Evolutionary conservation across 306 rosid species (phyloP), one percentile per base, ranked within the genome.

Genomic region (Begonia masoniana): DNA sequence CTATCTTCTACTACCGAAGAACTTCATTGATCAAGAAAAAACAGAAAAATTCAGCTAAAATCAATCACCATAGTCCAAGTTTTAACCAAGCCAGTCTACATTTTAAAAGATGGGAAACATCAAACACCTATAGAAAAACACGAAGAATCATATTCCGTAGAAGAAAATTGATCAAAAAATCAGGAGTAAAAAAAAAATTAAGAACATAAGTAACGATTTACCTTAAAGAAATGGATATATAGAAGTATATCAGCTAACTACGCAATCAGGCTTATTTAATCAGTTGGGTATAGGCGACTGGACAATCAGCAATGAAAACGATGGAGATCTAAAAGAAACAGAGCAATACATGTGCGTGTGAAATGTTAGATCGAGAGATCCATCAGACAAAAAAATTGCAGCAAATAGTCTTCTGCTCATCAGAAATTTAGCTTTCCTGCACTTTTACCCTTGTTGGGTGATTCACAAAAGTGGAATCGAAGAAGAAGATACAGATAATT

Each of bases 331-430:
- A 68, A 70, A 77, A 12, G 75, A 78, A 53, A 78, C 78, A 47
- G 64, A 57, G 69, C 74, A 73, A 74, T 68, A 72, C 78, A 69
- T 73, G 83, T 53, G 87, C 78, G 65, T 75, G 53, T 26, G 35
- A 64, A 74, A 58, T 41, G 71, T 70, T 76, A 76, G 95, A 89
- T 89, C 95, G 67, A 68, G 47, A 82, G 95, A 88, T 88, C 84
- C 70, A 78, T 70, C 78, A 62, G 67, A 67, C 68, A 66, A 64
- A 55, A 52, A 43, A 62, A 54, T 51, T 3, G 35, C 68, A 62
- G 63, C 51, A 70, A 68, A 60, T 75, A 82, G 84, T 5, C 48
- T 43, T 43, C 48, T 43, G 48, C n/a, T 43, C 0, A 43, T 13
- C 48, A 5, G n/a, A 43, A 10, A 5, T 13, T 43, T 11, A 5